Percentiles rank a stretch among this genome's conserved stretches.
Conservation (phyloP, 2,329 filamentous ascomycete species). For the Cryphonectria radicalis region DNA sequence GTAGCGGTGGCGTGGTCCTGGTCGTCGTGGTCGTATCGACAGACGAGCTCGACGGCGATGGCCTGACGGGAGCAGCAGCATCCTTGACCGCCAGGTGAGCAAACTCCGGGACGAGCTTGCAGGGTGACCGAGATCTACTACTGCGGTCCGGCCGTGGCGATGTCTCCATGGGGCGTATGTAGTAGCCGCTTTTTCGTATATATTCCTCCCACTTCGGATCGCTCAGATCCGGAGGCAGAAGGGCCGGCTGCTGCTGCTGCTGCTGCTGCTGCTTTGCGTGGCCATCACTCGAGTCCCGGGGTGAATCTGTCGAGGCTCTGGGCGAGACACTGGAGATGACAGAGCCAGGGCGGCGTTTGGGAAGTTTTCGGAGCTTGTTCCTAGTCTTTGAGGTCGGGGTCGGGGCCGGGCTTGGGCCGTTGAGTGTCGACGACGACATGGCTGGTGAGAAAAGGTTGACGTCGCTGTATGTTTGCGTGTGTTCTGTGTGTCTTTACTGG, state of each 20-base stretch:
- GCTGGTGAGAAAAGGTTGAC: conserved; percentile 23
- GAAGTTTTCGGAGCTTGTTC: conserved; percentile 41
- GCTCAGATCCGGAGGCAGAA: conserved; percentile 40
- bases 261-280: conserved; percentile 26
- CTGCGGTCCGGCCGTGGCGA: conserved; percentile 26
- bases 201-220: conserved; percentile 41
- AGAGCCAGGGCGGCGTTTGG: conserved; percentile 22
- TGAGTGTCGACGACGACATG: conserved; percentile 28
- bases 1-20: not conserved
- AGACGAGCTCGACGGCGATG: conserved; percentile 28
- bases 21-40: conserved; percentile 11
- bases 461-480: not conserved
- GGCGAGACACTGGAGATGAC: conserved; percentile 25
- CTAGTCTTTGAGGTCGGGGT: conserved; percentile 33
- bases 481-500: conserved; percentile 3
- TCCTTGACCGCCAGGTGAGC: conserved; percentile 41
- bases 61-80: conserved; percentile 27
- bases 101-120: conserved; percentile 40
- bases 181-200: conserved; percentile 36
- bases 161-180: conserved; percentile 32
- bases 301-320: conserved; percentile 31
- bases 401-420: conserved; percentile 1
- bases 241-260: conserved; percentile 29
- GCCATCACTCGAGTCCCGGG: conserved; percentile 27
- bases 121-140: conserved; percentile 17